phyloP scores from a whole-genome alignment of 2,329 filamentous ascomycete genomes.

The Cytospora paraplurivora region DNA sequence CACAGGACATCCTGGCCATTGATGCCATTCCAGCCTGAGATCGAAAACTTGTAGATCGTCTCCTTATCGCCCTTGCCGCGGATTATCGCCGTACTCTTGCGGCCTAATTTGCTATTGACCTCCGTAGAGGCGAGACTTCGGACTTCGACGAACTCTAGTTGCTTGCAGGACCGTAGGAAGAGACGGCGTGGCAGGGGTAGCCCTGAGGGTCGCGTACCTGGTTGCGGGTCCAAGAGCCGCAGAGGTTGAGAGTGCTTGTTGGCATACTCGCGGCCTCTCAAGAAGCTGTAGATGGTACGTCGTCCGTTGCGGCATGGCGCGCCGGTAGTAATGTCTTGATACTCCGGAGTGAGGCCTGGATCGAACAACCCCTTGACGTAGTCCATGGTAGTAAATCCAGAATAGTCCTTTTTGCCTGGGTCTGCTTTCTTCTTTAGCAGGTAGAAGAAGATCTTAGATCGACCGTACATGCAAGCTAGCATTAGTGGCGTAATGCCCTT shows the following conservation, averaged over 20 bases:
- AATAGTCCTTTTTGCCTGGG: neutral
- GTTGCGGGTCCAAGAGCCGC: neutral
- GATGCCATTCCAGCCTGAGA: slow-evolving; percentile 15
- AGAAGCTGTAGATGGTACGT: neutral
- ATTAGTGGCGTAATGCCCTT: neutral
- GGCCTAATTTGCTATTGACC: neutral
- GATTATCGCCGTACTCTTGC: slow-evolving; percentile 2
- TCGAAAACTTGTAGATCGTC: neutral
- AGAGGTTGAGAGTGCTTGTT: neutral
- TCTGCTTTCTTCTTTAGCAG: neutral
- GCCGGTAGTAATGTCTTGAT: neutral
- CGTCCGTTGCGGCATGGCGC: neutral
- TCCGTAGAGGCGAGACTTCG: neutral
- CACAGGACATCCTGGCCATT: neutral
- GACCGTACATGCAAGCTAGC: slow-evolving; percentile 9
- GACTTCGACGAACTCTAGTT: neutral
- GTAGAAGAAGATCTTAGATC: neutral
- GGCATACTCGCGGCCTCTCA: neutral
- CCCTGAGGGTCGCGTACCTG: neutral
- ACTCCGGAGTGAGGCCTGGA: neutral
- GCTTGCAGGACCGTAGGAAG: slow-evolving; percentile 7
- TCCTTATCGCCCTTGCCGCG: neutral
- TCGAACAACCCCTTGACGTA: neutral
- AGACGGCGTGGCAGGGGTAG: neutral
- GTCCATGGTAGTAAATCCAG: neutral